Base-by-base conservation (phyloP, 768 basidiomycete genomes). In the Leccinum imitatum region DNA sequence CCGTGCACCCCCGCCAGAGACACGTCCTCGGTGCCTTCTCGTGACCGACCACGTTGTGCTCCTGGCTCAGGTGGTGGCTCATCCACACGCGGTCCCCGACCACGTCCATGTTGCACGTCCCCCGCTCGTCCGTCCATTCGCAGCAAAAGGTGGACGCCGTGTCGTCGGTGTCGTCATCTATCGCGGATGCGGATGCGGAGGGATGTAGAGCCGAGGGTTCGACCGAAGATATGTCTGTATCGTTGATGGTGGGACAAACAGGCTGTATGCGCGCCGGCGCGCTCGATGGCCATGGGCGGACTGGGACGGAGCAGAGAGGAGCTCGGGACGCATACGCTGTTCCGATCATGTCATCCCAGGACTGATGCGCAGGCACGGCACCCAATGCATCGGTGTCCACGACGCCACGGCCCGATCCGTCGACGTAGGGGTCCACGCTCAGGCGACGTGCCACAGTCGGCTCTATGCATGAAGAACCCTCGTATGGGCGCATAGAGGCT, bases 1-100 rank as follows among this genome's bases (percentile, higher is more conserved):
- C 71, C 14, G 56, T 50, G 46, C 69, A 71, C 31, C 57, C 67
- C 39, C 46, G 56, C 69, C 71, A 71, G 48, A 61, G 56, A 57
- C 69, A 71, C 19, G 59, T 51, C 2, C 60, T 55, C 3, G 53
- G 56, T 0, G 58, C 48, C 39, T 57, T 61, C 25, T 71, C 67
- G 48, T 65, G 55, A 21, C 70, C 71, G 5, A 61, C 50, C 5
- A 71, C 57, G 31, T 60, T 46, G 25, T 71, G 70, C 4, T 25
- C 23, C 10, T 61, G 58, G 44, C 63, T 56, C 27, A 73, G 62
- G 50, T 73, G 70, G 9, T 63, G 54, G 54, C 63, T 67, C 63
- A 71, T 66, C 61, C 67, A 67, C 8, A 66, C 61, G n/a, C 59
- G 55, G 44, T 69, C 63, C 3, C 57, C 61, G 25, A 54, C 27